A percentile compares a stretch with the other conserved stretches of the same genome.
Conservation (phyloP, 371 early-diverging fungal genomes). For the Homolaphlyctis polyrhiza region DNA sequence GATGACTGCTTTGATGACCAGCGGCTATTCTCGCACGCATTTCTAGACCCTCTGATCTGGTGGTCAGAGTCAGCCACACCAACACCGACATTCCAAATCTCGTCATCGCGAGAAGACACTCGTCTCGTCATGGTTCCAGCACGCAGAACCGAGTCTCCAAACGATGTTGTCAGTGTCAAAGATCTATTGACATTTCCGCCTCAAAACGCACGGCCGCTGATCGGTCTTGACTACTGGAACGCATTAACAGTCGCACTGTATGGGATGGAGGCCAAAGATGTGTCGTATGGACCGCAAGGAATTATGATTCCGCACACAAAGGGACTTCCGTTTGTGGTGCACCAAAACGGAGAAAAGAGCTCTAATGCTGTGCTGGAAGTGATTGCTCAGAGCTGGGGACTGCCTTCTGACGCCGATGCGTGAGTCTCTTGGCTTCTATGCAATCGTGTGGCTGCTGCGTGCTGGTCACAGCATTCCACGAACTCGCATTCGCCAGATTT, state of each 20-base stretch:
- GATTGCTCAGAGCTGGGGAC: slow-evolving; percentile 16
- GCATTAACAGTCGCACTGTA: slow-evolving; percentile 18
- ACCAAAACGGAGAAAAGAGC: slow-evolving; percentile 27
- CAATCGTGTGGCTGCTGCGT: too few species aligned
- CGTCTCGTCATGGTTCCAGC: neutral
- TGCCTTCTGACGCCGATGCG: slow-evolving; percentile 4
- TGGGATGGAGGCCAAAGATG: neutral
- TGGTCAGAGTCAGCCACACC: neutral
- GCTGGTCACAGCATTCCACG: too few species aligned
- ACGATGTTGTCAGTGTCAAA: neutral
- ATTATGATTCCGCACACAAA: slow-evolving; percentile 7
- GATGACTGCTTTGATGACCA: slow-evolving; percentile 38
- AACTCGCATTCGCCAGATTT: too few species aligned
- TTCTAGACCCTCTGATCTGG: slow-evolving; percentile 11
- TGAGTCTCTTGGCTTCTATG: too few species aligned
- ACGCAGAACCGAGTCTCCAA: neutral
- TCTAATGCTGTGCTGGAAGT: slow-evolving; percentile 21
- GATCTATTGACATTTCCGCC: neutral
- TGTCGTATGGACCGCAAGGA: slow-evolving; percentile 1
- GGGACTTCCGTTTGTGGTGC: slow-evolving; percentile 21
- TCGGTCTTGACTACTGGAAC: slow-evolving; percentile 22
- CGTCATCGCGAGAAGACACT: neutral
- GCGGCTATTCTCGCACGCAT: slow-evolving; percentile 15
- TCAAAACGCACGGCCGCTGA: slow-evolving; percentile 8
- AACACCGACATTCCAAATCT: neutral